phyloP scores from a whole-genome alignment of 2,329 filamentous ascomycete species.

The Alternaria brassicae region DNA sequence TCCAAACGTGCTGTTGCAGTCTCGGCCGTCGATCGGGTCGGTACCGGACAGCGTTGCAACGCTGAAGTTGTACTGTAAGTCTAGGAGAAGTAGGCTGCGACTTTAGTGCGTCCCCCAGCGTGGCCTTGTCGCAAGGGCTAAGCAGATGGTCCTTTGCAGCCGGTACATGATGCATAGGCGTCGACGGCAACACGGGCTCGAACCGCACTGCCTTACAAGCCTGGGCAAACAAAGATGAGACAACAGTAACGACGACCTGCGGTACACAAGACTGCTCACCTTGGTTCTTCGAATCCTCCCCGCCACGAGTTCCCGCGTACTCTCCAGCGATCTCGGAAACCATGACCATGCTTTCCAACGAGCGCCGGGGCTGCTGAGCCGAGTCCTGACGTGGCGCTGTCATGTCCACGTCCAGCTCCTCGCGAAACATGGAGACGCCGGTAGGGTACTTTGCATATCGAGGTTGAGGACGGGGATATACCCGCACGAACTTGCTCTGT shows the following conservation, averaged over 20 bases:
- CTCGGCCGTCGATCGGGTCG: neutral
- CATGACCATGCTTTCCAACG: neutral
- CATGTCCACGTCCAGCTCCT: neutral
- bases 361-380: neutral
- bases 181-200: neutral
- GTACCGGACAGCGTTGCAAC: neutral
- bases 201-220: neutral
- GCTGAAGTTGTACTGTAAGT: neutral
- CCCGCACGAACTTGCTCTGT: neutral
- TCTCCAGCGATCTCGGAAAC: neutral
- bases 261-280: neutral
- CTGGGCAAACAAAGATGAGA: neutral
- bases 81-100: too few relatives aligned
- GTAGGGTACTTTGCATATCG: neutral
- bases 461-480: neutral
- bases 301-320: neutral
- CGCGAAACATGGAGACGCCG: slow-evolving; percentile 2
- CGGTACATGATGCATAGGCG: neutral
- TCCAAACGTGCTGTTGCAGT: neutral
- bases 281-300: neutral
- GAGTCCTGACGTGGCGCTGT: neutral
- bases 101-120: rapidly evolving
- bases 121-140: too few relatives aligned
- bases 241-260: neutral
- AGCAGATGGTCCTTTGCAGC: neutral